Evolutionary conservation across 164 flowering plant species (phyloP).

Genomic region (Aristolochia contorta): DNA sequence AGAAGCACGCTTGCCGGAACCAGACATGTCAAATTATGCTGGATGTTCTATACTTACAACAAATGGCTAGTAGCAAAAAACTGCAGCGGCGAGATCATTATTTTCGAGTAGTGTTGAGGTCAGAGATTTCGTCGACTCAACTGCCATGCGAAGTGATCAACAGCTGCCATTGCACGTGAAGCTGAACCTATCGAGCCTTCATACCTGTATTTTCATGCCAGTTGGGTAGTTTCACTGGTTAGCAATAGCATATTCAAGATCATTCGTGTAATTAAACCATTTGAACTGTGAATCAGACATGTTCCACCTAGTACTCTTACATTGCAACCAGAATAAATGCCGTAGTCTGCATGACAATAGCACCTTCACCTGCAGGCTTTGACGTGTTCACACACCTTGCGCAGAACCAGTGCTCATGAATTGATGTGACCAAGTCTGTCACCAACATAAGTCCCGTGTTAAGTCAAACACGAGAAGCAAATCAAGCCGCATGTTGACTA

Average conservation of each 20-base stretch:
- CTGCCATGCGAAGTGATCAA: conserved; percentile 62
- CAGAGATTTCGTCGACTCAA: conserved; percentile 44
- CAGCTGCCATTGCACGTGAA: conserved; percentile 73
- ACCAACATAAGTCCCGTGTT: neutral
- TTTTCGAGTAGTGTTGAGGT: neutral
- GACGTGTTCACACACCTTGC: conserved; percentile 78
- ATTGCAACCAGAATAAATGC: conserved; percentile 66
- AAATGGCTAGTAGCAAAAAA: no score
- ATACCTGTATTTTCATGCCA: conserved; percentile 34
- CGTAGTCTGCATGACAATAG: conserved; percentile 70
- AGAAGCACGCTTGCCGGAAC: no score
- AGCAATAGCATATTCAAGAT: neutral
- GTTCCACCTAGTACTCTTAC: conserved; percentile 29
- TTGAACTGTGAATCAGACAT: neutral
- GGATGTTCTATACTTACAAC: no score
- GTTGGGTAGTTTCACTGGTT: neutral
- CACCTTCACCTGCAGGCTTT: conserved; percentile 86
- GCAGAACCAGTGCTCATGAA: conserved; percentile 78
- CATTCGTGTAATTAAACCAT: neutral
- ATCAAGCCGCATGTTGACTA: neutral
- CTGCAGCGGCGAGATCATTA: no score
- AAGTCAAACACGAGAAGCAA: neutral
- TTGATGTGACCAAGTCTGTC: conserved; percentile 79
- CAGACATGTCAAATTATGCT: no score
- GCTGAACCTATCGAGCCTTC: conserved; percentile 87